Percentiles rank a stretch among this genome's conserved stretches.
phyloP scores from a whole-genome alignment of 805 yeast genomes.

The Candida chilensis region DNA sequence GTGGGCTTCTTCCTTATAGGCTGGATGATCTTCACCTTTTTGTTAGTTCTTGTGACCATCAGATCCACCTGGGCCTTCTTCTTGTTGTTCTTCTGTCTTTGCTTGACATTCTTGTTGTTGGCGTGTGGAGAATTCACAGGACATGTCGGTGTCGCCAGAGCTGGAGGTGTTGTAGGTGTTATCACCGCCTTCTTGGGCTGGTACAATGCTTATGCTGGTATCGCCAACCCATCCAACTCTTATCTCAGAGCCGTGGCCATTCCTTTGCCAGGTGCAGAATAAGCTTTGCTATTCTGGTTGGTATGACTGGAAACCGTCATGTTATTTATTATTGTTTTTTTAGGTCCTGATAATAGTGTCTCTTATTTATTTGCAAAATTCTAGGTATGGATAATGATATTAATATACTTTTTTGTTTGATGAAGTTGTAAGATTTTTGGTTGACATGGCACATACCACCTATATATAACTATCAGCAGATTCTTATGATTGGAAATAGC shows the following conservation, averaged over 20 bases:
- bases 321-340: no score
- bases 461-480: no score
- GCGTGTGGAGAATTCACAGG: slow-evolving; percentile 22
- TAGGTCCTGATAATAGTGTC: no score
- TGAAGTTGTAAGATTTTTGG: no score
- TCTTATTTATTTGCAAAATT: no score
- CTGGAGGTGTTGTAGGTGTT: slow-evolving; percentile 34
- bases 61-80: slow-evolving; percentile 27
- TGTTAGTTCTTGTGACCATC: slow-evolving; percentile 21
- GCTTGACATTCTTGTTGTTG: slow-evolving; percentile 23
- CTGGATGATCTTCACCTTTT: slow-evolving; percentile 30
- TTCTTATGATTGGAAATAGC: no score
- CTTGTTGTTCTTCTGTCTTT: slow-evolving; percentile 18
- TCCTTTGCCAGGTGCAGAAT: slow-evolving; percentile 10
- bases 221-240: slow-evolving; percentile 19
- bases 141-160: slow-evolving; percentile 16
- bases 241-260: slow-evolving; percentile 20
- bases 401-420: no score
- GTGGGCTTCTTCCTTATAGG: slow-evolving; percentile 24
- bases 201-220: slow-evolving; percentile 31
- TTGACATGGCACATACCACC: no score
- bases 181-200: slow-evolving; percentile 27
- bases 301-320: no score
- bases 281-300: no score
- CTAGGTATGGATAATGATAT: no score